These are phyloP conservation scores for Candida cerambycidarum DNA, from an alignment of 805 yeast genomes.

Conservation along the genomic window DNA sequence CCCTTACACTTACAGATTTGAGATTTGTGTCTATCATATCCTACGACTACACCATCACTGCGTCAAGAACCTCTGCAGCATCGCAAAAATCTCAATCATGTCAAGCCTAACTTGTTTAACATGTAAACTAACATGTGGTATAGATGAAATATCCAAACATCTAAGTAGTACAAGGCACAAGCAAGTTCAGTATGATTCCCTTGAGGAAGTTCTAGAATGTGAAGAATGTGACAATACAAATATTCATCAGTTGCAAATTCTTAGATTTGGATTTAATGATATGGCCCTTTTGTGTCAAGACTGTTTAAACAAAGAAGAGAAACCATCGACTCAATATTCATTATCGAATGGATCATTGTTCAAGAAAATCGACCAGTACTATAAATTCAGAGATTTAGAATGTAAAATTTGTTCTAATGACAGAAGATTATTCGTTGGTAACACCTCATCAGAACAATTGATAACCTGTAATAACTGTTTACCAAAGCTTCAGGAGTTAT, in stretches of 20 bases:
- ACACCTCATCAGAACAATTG: constrained; percentile 7
- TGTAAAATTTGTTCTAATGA: constrained; percentile 49
- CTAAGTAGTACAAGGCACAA: constrained; percentile 55
- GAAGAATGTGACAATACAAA: constrained; percentile 55
- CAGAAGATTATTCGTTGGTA: constrained; percentile 36
- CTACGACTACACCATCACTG: too few species aligned
- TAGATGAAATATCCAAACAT: constrained; percentile 49
- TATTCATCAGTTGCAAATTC: constrained; percentile 51
- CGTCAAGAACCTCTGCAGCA: too few species aligned
- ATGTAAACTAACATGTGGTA: constrained; percentile 9
- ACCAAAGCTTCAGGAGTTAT: constrained; percentile 15
- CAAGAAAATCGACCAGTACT: constrained; percentile 46
- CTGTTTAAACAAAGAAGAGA: constrained; percentile 45
- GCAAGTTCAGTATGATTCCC: constrained; percentile 31
- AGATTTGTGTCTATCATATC: too few species aligned
- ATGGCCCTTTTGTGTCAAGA: constrained; percentile 48
- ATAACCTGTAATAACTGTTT: constrained; percentile 49
- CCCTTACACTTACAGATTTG: too few species aligned
- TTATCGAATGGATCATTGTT: constrained; percentile 57
- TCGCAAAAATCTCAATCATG: constrained; percentile 4
- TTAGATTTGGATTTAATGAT: constrained; percentile 56
- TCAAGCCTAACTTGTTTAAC: constrained; percentile 13
- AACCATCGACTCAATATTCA: constrained; percentile 50
- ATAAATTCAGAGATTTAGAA: constrained; percentile 49
- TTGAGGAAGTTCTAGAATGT: constrained; percentile 49